Evolutionary conservation across 345 rosid species (phyloP).

Genomic region (Populus tremula): DNA sequence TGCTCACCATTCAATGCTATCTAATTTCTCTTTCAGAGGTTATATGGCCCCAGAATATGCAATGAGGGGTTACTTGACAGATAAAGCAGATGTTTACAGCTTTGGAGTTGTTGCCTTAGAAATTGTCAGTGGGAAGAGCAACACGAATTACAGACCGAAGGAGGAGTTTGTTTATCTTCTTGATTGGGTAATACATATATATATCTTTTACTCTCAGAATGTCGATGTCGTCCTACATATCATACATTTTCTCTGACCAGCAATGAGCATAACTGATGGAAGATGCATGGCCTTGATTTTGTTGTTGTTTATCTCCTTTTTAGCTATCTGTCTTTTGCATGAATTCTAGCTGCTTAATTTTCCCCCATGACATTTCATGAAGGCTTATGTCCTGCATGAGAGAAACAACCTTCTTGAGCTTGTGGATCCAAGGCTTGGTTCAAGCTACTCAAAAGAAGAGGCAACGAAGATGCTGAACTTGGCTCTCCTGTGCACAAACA

Average conservation of each 20-base stretch:
- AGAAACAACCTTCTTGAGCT: conserved; percentile 83
- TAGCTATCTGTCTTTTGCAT: not conserved
- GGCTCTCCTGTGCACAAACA: conserved; percentile 78
- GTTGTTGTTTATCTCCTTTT: not conserved
- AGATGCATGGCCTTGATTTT: too few relatives aligned
- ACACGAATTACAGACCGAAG: conserved; percentile 87
- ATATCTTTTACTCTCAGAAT: not conserved
- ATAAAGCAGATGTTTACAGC: conserved; percentile 88
- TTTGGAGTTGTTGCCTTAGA: conserved; percentile 79
- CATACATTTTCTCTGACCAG: not conserved
- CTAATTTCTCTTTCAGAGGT: conserved; percentile 46
- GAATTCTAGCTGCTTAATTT: not conserved
- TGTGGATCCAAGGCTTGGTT: conserved; percentile 67
- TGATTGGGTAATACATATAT: conserved; percentile 55
- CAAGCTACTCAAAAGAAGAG: conserved; percentile 49
- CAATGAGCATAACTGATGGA: not conserved
- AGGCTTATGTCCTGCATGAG: conserved; percentile 93
- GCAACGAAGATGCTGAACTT: conserved; percentile 65
- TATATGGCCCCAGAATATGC: conserved; percentile 99
- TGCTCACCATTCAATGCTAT: not conserved
- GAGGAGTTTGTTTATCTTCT: conserved; percentile 92
- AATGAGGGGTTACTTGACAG: conserved; percentile 95
- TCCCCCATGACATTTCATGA: not conserved
- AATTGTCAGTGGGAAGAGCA: conserved; percentile 88
- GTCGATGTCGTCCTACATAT: too few relatives aligned